Evolutionary conservation across 1,139 yeast species (phyloP).

Genomic region (Pichia sp.): DNA sequence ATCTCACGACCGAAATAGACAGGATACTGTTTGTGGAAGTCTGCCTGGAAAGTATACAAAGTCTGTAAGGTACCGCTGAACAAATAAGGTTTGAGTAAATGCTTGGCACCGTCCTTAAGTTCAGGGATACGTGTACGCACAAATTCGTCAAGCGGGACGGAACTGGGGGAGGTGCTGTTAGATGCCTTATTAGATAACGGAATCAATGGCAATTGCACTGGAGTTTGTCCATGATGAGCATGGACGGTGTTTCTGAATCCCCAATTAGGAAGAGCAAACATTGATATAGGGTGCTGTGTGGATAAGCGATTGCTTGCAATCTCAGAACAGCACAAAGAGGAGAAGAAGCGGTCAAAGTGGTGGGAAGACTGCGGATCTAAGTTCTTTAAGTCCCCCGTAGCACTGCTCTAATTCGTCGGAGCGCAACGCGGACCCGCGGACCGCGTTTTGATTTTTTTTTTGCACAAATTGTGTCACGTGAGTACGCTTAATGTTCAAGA

Average conservation of each 20-base stretch:
- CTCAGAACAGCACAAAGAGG: no score
- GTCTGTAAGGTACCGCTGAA: slow-evolving; percentile 78
- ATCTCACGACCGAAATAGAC: slow-evolving; percentile 76
- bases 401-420: no score
- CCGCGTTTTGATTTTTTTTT: no score
- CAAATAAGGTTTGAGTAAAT: slow-evolving; percentile 54
- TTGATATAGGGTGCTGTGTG: no score
- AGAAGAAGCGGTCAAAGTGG: no score
- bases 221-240: slow-evolving; percentile 27
- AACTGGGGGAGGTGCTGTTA: slow-evolving; percentile 16
- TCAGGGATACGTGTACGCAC: slow-evolving; percentile 37
- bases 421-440: no score
- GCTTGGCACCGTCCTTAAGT: slow-evolving; percentile 37
- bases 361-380: no score
- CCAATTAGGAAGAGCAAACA: slow-evolving; percentile 21
- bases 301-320: no score
- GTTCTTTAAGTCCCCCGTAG: no score
- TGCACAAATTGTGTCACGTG: no score
- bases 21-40: slow-evolving; percentile 43
- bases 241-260: slow-evolving; percentile 37
- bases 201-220: slow-evolving; percentile 36
- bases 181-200: slow-evolving; percentile 12
- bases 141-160: slow-evolving; percentile 32
- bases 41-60: slow-evolving; percentile 51
- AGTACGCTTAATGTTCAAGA: no score